phyloP scores from a whole-genome alignment of 176 grass and related monocot species.

The Sorghum bicolor region DNA sequence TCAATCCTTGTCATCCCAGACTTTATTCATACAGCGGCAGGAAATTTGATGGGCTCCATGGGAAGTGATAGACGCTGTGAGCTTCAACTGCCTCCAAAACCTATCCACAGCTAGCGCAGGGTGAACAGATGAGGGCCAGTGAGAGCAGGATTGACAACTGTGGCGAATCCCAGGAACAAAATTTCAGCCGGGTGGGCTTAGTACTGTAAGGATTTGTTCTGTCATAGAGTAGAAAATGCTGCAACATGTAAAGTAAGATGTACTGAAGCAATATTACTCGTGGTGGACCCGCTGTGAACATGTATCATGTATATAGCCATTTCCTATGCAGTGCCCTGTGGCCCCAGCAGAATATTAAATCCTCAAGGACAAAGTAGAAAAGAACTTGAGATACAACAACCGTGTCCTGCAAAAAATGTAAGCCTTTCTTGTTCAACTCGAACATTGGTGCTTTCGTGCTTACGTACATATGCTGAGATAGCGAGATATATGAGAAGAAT shows the following conservation, averaged over 20 bases:
- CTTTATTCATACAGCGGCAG: slow-evolving; percentile 65
- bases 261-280: slow-evolving; percentile 39
- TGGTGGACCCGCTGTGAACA: slow-evolving; percentile 84
- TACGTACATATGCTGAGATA: too few species aligned
- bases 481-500: not conserved
- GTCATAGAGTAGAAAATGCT: slow-evolving; percentile 4
- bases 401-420: slow-evolving; percentile 43
- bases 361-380: slow-evolving; percentile 89
- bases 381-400: slow-evolving; percentile 71
- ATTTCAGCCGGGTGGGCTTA: slow-evolving; percentile 92
- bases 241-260: not conserved
- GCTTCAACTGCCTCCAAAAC: slow-evolving; percentile 92
- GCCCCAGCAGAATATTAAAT: slow-evolving; percentile 96
- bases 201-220: slow-evolving; percentile 31
- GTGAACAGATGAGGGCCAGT: slow-evolving; percentile 89
- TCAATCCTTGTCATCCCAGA: not conserved
- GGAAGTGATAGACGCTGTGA: slow-evolving; percentile 90
- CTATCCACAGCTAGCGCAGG: slow-evolving; percentile 86
- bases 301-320: slow-evolving; percentile 93
- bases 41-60: slow-evolving; percentile 97
- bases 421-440: not conserved
- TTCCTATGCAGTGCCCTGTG: slow-evolving; percentile 84
- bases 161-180: slow-evolving; percentile 85
- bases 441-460: not conserved
- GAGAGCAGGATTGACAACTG: slow-evolving; percentile 67